Conservation (phyloP, 306 rosid species). For the Acacia crassicarpa region DNA sequence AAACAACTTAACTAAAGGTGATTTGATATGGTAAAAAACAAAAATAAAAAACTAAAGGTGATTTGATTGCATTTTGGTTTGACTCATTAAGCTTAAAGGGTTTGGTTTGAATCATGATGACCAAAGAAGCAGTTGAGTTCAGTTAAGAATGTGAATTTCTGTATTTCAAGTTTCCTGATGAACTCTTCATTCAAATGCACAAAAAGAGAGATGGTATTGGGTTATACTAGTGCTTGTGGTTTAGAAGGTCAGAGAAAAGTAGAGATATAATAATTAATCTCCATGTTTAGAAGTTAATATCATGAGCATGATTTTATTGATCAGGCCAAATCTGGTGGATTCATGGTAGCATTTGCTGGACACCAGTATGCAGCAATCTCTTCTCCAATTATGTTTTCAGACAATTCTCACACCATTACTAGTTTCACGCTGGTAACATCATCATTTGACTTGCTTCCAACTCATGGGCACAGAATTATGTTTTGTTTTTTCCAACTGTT, state of each 20-base stretch:
- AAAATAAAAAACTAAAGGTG: background rate
- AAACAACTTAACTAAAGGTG: background rate
- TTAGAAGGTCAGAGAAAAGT: background rate
- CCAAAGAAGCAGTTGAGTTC: background rate
- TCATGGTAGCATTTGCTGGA: slow-evolving; percentile 96
- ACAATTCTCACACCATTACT: slow-evolving; percentile 55
- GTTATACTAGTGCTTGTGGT: background rate
- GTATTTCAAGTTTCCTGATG: background rate
- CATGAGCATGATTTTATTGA: background rate
- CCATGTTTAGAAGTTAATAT: background rate
- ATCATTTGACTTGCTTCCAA: background rate
- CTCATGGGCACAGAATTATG: background rate
- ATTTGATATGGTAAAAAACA: too few relatives aligned
- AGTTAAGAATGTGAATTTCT: background rate
- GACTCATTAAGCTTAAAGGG: background rate
- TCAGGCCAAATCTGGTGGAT: slow-evolving; percentile 53
- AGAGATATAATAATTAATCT: background rate
- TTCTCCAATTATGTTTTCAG: slow-evolving; percentile 63
- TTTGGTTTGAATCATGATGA: background rate
- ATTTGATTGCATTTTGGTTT: background rate
- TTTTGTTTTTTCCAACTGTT: background rate
- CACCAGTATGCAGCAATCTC: slow-evolving; percentile 91
- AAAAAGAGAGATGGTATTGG: background rate
- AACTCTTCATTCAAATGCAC: background rate
- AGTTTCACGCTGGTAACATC: slow-evolving; percentile 80